These are phyloP conservation scores for Pestalotiopsis sp. DNA, from an alignment of 2,329 filamentous ascomycete species.

Conservation along the genomic window DNA sequence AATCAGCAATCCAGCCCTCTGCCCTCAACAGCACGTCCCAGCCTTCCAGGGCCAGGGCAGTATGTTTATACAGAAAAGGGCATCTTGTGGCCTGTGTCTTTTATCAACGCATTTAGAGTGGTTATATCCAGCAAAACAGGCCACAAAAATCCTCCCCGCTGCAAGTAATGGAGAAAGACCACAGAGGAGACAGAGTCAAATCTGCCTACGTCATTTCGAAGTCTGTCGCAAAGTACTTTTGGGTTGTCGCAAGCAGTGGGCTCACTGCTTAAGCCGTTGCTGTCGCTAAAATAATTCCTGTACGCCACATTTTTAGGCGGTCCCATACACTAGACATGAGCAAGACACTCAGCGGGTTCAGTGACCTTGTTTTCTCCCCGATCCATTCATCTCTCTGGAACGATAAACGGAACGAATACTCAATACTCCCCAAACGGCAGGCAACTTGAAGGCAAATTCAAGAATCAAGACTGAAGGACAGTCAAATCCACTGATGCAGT, in stretches of 20 bases:
- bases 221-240: slow-evolving; percentile 2
- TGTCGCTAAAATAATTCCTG: not conserved
- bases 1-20: too few species aligned
- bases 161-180: not conserved
- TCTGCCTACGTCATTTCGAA: slow-evolving; percentile 1
- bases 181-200: not conserved
- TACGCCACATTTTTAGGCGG: not conserved
- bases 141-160: not conserved
- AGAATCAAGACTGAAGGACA: too few species aligned
- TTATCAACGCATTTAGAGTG: not conserved
- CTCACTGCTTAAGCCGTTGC: not conserved
- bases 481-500: too few species aligned
- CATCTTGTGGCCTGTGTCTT: not conserved
- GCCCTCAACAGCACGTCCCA: too few species aligned
- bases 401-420: not conserved
- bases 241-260: not conserved
- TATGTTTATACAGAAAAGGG: not conserved
- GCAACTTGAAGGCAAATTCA: too few species aligned
- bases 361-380: not conserved
- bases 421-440: too few species aligned
- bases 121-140: not conserved
- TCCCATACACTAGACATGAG: not conserved
- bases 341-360: not conserved
- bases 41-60: not conserved
- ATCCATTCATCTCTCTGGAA: not conserved